Evolutionary conservation across 2,329 filamentous ascomycete genomes (phyloP), one percentile per base, ranked within the genome.

Genomic region (Hypoxylon sp.): DNA sequence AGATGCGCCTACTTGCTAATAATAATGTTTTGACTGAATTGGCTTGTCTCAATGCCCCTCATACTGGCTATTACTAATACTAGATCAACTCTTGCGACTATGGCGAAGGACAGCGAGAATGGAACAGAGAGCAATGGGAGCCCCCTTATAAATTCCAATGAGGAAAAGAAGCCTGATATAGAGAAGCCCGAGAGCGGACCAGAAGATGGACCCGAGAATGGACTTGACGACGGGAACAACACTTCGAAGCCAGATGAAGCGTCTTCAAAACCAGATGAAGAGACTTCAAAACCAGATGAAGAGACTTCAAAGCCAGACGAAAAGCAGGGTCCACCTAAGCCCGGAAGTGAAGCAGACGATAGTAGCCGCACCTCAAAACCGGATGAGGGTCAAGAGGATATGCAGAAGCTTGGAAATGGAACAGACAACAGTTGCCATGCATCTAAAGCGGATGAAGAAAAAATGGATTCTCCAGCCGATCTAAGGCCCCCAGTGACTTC

Each of bases 11-110:
- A 60, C 60, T 57, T 62, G 17, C 8, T 55, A 22, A 11, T 10
- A 37, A 59, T 58, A 22, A 68, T 68, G 65, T 64, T 64, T 33
- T 63, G 59, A 59, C 51, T 61, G 62, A 71, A 58, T 51, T 71
- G 65, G 65, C 51, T 66, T 22, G 61, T 61, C 46, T 66, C 61
- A 25, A 14, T 68, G n/a, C 68, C 68, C 44, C 58, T 55, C 33
- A 37, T 58, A 22, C 22, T 50, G 44, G 37, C 55, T 14, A 49
- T 48, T n/a, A 66, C 37, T 22, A 57, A 68, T 49, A 54, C 61
- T 13, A 64, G 61, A 50, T 51, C 56, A 44, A 64, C 53, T 37
- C 7, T 68, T 48, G 55, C 51, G 42, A 40, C 48, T 20, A 68
- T 68, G 64, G 53, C 61, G 4, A 42, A 27, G 27, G 50, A 71